phyloP scores from a whole-genome alignment of 2,329 filamentous ascomycete species.

The Aspergillus pseudoglaucus region DNA sequence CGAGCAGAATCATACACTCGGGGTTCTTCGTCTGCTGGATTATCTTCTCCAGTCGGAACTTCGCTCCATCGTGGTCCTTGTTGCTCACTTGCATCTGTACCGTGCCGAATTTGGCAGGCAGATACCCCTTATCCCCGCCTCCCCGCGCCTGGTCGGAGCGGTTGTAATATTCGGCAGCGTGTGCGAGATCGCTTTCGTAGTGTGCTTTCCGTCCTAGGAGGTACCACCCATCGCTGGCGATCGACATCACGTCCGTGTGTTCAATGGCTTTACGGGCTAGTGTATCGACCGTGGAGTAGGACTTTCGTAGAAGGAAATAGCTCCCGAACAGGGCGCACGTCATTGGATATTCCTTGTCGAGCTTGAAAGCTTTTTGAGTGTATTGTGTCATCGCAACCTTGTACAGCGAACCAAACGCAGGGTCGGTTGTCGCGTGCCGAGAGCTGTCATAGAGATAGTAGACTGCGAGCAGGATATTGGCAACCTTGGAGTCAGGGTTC shows the following conservation, averaged over 20 bases:
- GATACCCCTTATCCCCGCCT: slow-evolving; percentile 80
- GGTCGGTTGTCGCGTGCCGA: slow-evolving; percentile 73
- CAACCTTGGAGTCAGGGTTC: slow-evolving; percentile 76
- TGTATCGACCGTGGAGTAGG: slow-evolving; percentile 72
- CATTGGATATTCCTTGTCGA: slow-evolving; percentile 83
- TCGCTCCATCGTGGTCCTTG: slow-evolving; percentile 82
- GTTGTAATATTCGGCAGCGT: slow-evolving; percentile 78
- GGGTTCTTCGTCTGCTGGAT: slow-evolving; percentile 74
- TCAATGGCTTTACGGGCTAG: slow-evolving; percentile 91
- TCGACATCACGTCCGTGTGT: slow-evolving; percentile 89
- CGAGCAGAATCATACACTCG: slow-evolving; percentile 87
- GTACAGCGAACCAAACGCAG: slow-evolving; percentile 77
- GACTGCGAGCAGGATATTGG: slow-evolving; percentile 80
- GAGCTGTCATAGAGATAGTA: slow-evolving; percentile 86
- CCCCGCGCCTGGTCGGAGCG: slow-evolving; percentile 87
- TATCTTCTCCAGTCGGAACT: slow-evolving; percentile 90
- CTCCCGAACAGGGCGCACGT: slow-evolving; percentile 84
- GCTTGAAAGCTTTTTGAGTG: slow-evolving; percentile 86
- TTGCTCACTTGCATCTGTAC: slow-evolving; percentile 83
- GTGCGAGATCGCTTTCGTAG: slow-evolving; percentile 65
- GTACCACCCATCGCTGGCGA: slow-evolving; percentile 98
- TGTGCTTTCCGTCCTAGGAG: slow-evolving; percentile 87
- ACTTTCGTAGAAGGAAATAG: slow-evolving; percentile 81
- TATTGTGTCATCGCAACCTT: slow-evolving; percentile 92
- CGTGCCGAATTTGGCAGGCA: slow-evolving; percentile 90